These are phyloP conservation scores for Petunia hybrid DNA, from an alignment of 305 asterid species.

Conservation along the genomic window DNA sequence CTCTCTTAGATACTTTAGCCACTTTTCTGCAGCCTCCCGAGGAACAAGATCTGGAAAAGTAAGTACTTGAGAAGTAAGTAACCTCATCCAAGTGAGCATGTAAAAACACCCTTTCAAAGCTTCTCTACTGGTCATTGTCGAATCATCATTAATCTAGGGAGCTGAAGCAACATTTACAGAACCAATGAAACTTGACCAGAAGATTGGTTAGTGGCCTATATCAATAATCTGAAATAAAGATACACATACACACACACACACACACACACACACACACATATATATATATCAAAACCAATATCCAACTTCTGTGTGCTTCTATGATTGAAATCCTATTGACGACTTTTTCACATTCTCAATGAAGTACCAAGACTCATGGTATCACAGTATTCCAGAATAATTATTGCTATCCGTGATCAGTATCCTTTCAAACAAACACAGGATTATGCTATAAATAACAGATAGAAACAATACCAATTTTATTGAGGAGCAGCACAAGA, in stretches of 20 bases:
- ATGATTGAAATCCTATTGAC: neutral
- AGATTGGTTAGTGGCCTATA: neutral
- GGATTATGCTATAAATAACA: conserved; percentile 17
- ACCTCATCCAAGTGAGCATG: conserved; percentile 2
- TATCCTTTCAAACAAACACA: neutral
- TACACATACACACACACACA: neutral
- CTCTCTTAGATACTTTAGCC: conserved; percentile 94
- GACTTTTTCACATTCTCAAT: neutral
- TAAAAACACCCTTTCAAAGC: neutral
- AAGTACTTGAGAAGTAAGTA: neutral
- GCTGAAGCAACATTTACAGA: neutral
- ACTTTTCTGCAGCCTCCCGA: conserved; percentile 88
- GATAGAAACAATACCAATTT: conserved; percentile 64
- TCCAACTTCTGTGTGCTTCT: conserved; percentile 1
- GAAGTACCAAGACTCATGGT: neutral
- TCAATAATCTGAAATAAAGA: conserved; percentile 18
- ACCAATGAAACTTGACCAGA: neutral
- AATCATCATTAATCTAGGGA: neutral
- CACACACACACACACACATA: neutral
- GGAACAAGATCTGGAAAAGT: conserved; percentile 81
- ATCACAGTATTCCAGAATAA: neutral
- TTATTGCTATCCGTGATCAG: neutral
- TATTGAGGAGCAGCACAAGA: conserved; percentile 88
- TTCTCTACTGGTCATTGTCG: neutral
- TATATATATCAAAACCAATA: neutral